Conservation (phyloP, 2,329 filamentous ascomycete species). For the Penicillium italicum region DNA sequence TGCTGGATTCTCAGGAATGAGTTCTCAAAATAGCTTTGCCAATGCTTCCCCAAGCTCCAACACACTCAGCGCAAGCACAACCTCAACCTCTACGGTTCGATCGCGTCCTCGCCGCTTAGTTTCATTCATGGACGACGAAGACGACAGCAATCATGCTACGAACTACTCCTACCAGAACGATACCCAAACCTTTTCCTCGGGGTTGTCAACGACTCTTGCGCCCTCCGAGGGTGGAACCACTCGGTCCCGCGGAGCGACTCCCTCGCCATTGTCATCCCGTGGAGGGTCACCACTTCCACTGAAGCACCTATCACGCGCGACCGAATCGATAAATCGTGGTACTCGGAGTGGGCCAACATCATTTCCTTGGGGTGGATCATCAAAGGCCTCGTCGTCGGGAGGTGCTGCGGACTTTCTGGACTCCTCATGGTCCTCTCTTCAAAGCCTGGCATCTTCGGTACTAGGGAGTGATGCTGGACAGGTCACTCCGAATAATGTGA, state of each 20-base stretch:
- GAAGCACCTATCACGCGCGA: constrained; percentile 36
- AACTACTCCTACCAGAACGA: constrained; percentile 24
- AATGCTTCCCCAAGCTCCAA: constrained; percentile 36
- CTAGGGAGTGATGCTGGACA: constrained; percentile 41
- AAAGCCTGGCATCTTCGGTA: constrained; percentile 48
- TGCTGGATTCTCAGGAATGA: constrained; percentile 37
- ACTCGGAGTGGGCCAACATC: constrained; percentile 21
- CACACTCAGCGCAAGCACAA: constrained; percentile 32
- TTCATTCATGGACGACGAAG: constrained; percentile 41
- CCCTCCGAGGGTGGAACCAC: constrained; percentile 19
- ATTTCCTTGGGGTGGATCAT: constrained; percentile 25
- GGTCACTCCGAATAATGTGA: constrained; percentile 25
- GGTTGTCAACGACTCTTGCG: constrained; percentile 28
- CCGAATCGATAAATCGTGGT: constrained; percentile 23
- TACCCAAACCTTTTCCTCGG: constrained; percentile 28
- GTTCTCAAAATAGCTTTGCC: constrained; percentile 37
- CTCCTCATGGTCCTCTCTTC: constrained; percentile 49
- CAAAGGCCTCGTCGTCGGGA: constrained; percentile 25
- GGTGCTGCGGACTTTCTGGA: constrained; percentile 41
- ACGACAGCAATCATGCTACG: constrained; percentile 24
- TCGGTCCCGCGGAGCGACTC: constrained; percentile 41
- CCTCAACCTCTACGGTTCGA: constrained; percentile 40
- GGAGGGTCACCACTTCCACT: constrained; percentile 39
- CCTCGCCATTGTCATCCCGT: constrained; percentile 38
- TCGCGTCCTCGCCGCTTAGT: constrained; percentile 45